Conservation (phyloP, 345 rosid species). For the Salix exigua region DNA sequence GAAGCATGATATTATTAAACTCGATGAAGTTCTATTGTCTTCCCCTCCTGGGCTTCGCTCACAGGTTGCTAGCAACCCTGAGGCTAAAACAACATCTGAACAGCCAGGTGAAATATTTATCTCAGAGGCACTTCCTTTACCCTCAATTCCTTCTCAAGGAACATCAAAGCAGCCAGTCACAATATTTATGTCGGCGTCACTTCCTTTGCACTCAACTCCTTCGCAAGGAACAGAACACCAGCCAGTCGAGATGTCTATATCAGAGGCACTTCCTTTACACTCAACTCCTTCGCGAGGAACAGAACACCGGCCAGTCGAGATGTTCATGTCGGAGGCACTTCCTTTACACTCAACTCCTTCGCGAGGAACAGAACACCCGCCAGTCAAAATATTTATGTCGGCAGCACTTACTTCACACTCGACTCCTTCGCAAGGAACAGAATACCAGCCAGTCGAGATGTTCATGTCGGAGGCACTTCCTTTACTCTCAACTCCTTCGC, state of each 20-base stretch:
- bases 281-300: conserved; percentile 15
- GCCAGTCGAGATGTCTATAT: no score
- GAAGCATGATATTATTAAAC: conserved; percentile 71
- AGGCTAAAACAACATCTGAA: conserved; percentile 8
- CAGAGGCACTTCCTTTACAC: no score
- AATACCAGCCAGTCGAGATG: not conserved
- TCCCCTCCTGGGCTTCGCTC: conserved; percentile 2
- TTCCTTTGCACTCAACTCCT: no score
- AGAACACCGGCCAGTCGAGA: not conserved
- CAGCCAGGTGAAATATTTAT: no score
- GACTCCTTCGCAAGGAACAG: conserved; percentile 13
- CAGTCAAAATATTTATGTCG: no score
- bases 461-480: no score
- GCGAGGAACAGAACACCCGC: conserved; percentile 22
- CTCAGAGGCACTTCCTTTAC: no score
- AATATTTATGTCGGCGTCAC: no score
- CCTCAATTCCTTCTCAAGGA: conserved; percentile 11
- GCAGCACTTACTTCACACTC: no score
- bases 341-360: no score
- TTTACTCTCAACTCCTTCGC: not conserved
- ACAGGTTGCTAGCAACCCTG: conserved; percentile 3
- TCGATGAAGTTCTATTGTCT: conserved; percentile 40
- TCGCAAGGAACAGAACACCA: conserved; percentile 22
- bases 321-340: no score
- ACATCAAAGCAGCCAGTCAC: conserved; percentile 2